Conservation (phyloP, 352 stramenopile genomes). For the Globisporangium abappressorium region DNA sequence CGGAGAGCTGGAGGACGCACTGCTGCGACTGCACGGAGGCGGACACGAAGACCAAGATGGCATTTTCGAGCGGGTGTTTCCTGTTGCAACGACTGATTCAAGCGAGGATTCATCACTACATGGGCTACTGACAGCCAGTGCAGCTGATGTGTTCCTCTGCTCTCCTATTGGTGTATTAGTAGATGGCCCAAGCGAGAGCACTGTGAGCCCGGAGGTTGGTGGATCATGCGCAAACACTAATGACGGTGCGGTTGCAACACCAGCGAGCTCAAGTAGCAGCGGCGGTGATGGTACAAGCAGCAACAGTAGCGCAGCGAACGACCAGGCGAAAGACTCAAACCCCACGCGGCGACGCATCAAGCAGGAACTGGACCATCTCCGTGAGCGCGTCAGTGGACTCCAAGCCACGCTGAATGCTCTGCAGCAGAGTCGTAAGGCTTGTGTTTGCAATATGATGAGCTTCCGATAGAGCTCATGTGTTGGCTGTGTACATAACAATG, state of each 20-base stretch:
- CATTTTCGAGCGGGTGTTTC: not conserved
- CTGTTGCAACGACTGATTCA: not conserved
- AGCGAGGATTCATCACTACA: not conserved
- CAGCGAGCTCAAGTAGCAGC: not conserved
- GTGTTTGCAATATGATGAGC: not conserved
- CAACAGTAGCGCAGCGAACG: constrained; percentile 1
- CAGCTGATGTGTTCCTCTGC: not conserved
- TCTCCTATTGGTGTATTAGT: not conserved
- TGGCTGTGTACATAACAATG: not conserved
- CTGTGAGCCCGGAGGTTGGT: not conserved
- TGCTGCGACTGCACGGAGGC: not conserved
- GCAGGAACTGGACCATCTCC: constrained; percentile 12
- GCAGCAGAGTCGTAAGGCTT: constrained; percentile 7
- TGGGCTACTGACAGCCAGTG: not conserved
- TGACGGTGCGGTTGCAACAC: not conserved
- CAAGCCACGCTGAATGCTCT: constrained; percentile 4
- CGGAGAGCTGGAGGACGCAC: constrained; percentile 7
- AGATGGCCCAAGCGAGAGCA: not conserved
- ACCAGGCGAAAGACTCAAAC: constrained; percentile 1
- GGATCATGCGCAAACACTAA: not conserved
- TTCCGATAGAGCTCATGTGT: no score
- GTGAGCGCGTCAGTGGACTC: constrained; percentile 7
- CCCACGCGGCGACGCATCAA: constrained; percentile 7
- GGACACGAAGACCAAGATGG: not conserved
- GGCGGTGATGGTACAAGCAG: not conserved